These are phyloP conservation scores for Talaromyces sp. DNA, from an alignment of 2,329 filamentous ascomycete genomes.

Conservation along the genomic window DNA sequence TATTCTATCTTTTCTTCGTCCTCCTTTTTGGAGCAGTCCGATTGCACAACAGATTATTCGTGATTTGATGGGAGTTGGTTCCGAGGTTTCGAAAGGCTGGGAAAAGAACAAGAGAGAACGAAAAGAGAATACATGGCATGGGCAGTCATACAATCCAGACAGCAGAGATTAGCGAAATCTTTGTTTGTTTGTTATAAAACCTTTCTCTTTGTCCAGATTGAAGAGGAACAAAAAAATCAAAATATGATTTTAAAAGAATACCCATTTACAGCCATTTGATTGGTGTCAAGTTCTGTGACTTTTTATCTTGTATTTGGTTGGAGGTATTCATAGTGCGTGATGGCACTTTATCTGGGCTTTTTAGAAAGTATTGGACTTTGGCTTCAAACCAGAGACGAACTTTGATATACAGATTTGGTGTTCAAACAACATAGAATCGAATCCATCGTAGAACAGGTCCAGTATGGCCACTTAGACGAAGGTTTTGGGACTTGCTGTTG, in stretches of 20 bases:
- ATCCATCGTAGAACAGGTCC: too few relatives aligned
- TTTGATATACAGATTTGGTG: too few relatives aligned
- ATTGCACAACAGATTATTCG: not conserved
- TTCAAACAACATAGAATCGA: too few relatives aligned
- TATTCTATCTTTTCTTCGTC: not conserved
- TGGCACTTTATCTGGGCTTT: not conserved
- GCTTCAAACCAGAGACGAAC: too few relatives aligned
- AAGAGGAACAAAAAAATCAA: conserved; percentile 16
- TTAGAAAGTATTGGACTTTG: not conserved
- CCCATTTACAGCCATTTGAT: not conserved
- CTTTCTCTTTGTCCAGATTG: conserved; percentile 6
- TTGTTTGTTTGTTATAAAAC: conserved; percentile 1
- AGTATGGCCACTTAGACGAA: not conserved
- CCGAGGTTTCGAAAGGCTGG: not conserved
- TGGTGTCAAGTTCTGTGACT: not conserved
- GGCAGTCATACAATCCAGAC: conserved; percentile 4
- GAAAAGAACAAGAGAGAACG: not conserved
- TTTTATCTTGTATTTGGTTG: not conserved
- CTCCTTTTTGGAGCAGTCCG: not conserved
- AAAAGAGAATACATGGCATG: conserved; percentile 1
- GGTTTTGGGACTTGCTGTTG: too few relatives aligned
- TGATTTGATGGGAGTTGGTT: conserved; percentile 2
- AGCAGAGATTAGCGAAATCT: not conserved
- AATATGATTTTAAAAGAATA: conserved; percentile 14
- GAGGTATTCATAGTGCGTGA: not conserved